phyloP scores from a whole-genome alignment of 176 grass and related monocot genomes.

The Zea luxurians region DNA sequence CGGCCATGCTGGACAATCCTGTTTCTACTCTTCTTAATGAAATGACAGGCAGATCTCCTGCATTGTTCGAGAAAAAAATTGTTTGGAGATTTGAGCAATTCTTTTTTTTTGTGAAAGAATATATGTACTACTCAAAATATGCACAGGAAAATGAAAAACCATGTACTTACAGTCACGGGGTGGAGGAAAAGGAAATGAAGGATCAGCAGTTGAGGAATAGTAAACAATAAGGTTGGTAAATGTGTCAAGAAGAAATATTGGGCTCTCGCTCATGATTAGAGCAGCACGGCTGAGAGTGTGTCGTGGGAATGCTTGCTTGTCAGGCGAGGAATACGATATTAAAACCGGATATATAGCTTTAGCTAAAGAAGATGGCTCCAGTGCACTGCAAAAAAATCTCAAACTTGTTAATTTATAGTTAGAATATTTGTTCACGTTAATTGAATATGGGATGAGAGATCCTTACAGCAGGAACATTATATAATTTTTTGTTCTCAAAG shows the following conservation, averaged over 20 bases:
- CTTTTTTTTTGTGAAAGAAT: not conserved
- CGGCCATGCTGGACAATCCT: too few species aligned
- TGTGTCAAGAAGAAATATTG: conserved; percentile 92
- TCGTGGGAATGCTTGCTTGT: conserved; percentile 89
- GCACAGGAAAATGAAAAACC: not conserved
- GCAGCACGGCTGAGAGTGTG: conserved; percentile 84
- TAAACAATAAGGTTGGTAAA: conserved; percentile 90
- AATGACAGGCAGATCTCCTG: too few species aligned
- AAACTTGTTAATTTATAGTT: conserved; percentile 29
- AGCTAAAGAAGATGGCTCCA: conserved; percentile 72
- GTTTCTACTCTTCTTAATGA: too few species aligned
- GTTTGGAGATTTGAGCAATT: not conserved
- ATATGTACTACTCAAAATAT: not conserved
- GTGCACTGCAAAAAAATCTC: conserved; percentile 54
- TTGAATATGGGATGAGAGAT: not conserved
- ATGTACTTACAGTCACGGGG: conserved; percentile 88
- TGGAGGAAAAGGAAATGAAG: conserved; percentile 82
- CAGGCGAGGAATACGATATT: conserved; percentile 74
- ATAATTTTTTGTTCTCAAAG: not conserved
- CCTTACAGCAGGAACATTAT: not conserved
- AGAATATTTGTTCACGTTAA: conserved; percentile 18
- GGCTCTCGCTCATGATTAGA: conserved; percentile 81
- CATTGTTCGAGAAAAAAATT: not conserved
- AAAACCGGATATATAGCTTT: conserved; percentile 86
- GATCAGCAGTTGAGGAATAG: conserved; percentile 69